Conservation (phyloP, 2,329 filamentous ascomycete genomes). For the Ophiocordyceps camponoti-rufipedis region DNA sequence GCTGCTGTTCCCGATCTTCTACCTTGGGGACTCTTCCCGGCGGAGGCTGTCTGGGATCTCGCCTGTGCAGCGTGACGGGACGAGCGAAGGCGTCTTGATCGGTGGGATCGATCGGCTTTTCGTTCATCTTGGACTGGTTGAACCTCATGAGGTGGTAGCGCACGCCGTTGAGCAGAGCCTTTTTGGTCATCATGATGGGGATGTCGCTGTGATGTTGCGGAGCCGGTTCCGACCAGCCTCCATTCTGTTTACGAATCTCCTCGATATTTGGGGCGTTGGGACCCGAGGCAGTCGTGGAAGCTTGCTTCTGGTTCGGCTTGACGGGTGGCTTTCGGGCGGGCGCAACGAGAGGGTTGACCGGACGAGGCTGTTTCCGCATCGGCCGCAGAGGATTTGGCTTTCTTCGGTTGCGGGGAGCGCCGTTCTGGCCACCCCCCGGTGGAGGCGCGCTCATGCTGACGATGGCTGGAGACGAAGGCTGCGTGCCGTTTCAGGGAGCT, state of each 20-base stretch:
- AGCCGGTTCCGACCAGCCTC: constrained; percentile 39
- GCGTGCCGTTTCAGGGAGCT: background rate
- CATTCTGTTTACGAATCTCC: constrained; percentile 25
- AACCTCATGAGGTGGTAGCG: constrained; percentile 82
- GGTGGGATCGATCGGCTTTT: constrained; percentile 48
- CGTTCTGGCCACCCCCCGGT: constrained; percentile 14
- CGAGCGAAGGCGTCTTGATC: constrained; percentile 66
- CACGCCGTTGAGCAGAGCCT: constrained; percentile 57
- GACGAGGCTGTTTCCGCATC: constrained; percentile 19
- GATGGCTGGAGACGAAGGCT: background rate
- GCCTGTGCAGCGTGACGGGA: constrained; percentile 74
- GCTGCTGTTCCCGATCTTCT: constrained; percentile 25
- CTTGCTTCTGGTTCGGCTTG: constrained; percentile 7
- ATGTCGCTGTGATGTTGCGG: constrained; percentile 28
- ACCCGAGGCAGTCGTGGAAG: constrained; percentile 6
- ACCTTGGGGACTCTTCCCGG: constrained; percentile 46
- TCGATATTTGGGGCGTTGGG: constrained; percentile 18
- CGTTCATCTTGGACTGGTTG: constrained; percentile 32
- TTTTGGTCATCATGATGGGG: constrained; percentile 70
- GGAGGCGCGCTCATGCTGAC: constrained; percentile 25
- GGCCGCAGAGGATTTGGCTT: constrained; percentile 20
- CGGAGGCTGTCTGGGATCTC: constrained; percentile 58
- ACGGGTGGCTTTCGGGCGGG: constrained; percentile 29
- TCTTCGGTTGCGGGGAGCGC: constrained; percentile 8
- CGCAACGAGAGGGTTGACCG: constrained; percentile 45